Evolutionary conservation across 2,329 filamentous ascomycete genomes (phyloP), one percentile per base, ranked within the genome.

Genomic region (Annulohypoxylon truncatum): DNA sequence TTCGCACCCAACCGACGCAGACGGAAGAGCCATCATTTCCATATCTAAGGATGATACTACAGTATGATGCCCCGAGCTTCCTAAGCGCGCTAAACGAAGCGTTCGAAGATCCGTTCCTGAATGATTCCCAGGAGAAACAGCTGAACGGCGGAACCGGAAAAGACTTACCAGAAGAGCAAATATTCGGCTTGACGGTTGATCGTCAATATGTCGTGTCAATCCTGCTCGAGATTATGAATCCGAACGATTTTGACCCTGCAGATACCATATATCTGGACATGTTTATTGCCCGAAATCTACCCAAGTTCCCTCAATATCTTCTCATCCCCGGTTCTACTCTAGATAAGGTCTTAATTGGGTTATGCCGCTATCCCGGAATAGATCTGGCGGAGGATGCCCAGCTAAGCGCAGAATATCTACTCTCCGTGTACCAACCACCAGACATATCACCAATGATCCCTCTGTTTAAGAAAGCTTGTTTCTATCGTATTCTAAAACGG

Each of bases 241-340:
- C 88, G 0, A 83, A 85, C 3, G 88, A 92, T 48, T 98, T 97
- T 78, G 87, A 89, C 0, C 80, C 89, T 0, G 88, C 92, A 66
- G 94, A 98, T 75, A 94, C 92, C 10, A 92, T 99, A 60, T 99
- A 97, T 78, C 86, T 99, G 46, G 94, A 99, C 79, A 99, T 99
- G 94, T 99, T 99, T 75, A 92, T 99, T 76, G 95, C 96, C 15
- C 89, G 96, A 60, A 99, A 97, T 76, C 82, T 99, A 52, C 93
- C 96, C 2, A 99, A 99, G 77, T 99, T 97, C 75, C 94, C 94
- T 0, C 95, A 98, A 76, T 97, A 97, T 74, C 90, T 99, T 53
- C 86, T 98, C 9, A 88, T 99, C 48, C 92, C 95, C 0, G 96
- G 94, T 15, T 94, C 92, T 2, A 91, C 92, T 1, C 84, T 99